phyloP scores from a whole-genome alignment of 202 grass and related monocot species.

The Thinopyrum obtusiflorum region DNA sequence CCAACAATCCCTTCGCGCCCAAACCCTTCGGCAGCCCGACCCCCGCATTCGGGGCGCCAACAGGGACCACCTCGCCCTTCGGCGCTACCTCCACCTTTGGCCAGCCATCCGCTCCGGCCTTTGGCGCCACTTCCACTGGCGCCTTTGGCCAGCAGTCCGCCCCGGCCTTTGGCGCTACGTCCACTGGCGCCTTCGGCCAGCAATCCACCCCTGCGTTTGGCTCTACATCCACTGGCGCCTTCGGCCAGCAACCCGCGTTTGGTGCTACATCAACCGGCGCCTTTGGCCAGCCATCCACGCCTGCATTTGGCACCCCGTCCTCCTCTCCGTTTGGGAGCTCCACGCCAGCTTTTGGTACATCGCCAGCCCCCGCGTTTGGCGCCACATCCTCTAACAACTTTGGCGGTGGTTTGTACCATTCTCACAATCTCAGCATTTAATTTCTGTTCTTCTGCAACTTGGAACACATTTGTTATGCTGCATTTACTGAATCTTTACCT shows the following conservation, averaged over 20 bases:
- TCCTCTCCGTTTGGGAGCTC: conserved; percentile 59
- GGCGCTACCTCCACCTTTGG: not conserved
- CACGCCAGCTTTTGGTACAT: conserved; percentile 50
- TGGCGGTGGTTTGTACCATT: conserved; percentile 31
- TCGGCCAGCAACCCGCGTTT: conserved; percentile 42
- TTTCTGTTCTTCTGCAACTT: conserved; percentile 10
- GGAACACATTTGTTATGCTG: not conserved
- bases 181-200: conserved; percentile 57
- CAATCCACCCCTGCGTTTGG: conserved; percentile 35
- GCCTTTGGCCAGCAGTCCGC: conserved; percentile 55
- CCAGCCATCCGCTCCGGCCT: not conserved
- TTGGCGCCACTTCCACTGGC: conserved; percentile 40
- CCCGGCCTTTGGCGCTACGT: conserved; percentile 25
- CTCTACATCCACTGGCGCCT: conserved; percentile 45
- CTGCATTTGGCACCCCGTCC: conserved; percentile 35
- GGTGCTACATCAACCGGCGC: not conserved
- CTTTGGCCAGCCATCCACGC: not conserved
- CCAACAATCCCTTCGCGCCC: conserved; percentile 60
- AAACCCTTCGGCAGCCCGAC: conserved; percentile 62
- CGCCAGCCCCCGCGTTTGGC: conserved; percentile 53
- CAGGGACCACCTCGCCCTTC: conserved; percentile 40
- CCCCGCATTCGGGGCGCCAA: conserved; percentile 34
- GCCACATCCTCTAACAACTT: conserved; percentile 34
- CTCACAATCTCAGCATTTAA: not conserved
- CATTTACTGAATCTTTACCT: not conserved